Conservation (phyloP, 257 asterid genomes). For the Rhazya stricta region DNA sequence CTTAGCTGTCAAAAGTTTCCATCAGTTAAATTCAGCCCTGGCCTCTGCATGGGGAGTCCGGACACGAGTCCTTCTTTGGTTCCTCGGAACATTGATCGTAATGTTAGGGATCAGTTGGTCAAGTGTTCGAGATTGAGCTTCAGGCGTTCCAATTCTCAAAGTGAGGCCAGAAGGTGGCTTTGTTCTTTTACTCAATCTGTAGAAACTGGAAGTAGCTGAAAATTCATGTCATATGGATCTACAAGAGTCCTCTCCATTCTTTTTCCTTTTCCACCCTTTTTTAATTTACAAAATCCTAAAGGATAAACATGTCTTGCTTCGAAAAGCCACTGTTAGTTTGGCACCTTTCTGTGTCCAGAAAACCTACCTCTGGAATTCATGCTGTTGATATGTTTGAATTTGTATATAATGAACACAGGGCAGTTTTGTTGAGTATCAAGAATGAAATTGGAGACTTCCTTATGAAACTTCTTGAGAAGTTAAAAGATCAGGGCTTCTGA, state of each 20-base stretch:
- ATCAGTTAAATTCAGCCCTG: constrained; percentile 37
- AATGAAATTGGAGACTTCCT: background rate
- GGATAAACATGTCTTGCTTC: background rate
- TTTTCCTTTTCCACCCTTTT: background rate
- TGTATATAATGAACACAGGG: constrained; percentile 1
- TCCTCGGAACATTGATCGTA: constrained; percentile 27
- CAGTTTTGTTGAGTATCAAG: background rate
- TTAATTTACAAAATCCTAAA: background rate
- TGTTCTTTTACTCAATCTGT: constrained; percentile 56
- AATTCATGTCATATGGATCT: constrained; percentile 7
- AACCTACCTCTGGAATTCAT: background rate
- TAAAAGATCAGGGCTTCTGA: no score
- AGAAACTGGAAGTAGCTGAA: constrained; percentile 49
- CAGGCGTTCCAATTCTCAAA: constrained; percentile 51
- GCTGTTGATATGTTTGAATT: background rate
- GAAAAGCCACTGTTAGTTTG: background rate
- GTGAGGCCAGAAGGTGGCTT: constrained; percentile 58
- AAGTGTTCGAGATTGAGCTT: constrained; percentile 48
- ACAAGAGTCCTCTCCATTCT: background rate
- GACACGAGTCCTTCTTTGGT: constrained; percentile 54
- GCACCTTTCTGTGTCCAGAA: background rate
- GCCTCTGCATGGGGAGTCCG: constrained; percentile 61
- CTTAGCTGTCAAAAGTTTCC: constrained; percentile 61
- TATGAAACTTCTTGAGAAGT: background rate
- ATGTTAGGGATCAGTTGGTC: constrained; percentile 26